Evolutionary conservation across 2,329 filamentous ascomycete species (phyloP), one percentile per base, ranked within the genome.

Genomic region (Fusarium abutilonis): DNA sequence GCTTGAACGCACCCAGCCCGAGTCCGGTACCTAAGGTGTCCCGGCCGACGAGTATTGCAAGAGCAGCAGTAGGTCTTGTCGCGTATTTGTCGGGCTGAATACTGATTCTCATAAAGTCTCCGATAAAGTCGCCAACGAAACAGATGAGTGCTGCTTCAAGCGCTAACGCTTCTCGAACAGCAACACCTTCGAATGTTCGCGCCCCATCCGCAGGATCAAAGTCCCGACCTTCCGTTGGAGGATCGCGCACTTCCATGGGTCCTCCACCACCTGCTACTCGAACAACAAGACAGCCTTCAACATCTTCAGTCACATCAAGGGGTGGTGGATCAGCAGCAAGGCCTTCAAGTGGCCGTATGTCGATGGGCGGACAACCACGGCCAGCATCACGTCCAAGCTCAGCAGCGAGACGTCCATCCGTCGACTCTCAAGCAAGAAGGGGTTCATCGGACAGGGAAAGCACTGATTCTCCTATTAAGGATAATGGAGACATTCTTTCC

Each of bases 111-210:
- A 21, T 10, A 47, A 47, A 93, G 87, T 92, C 89, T 56, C 90
- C 91, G 3, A 88, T 86, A 1, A 93, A 91, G 70, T 93, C 90
- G 1, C 91, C 91, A 2, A 91, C 89, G 4, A 95, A 95, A 72
- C 89, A 91, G 68, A 74, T 90, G 41, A 75, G 75, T 56, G 81
- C 75, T 34, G 80, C 86, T 2, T 84, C 87, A 2, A 88, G 84
- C 66, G 75, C 82, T 6, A 78, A 82, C 2, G 84, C 82, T 1
- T 89, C 89, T 36, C 81, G 88, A 67, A 91, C 87, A 11, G 83
- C 78, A 35, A 91, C 88, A 3, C 87, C 89, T 1, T 84, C 87
- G 36, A 86, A 84, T 67, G 75, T 80, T 48, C 77, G 80, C 51
- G 77, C 77, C 28, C 72, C 79, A 2, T 78, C 80, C 40, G 69